Conservation (phyloP, 148 eudicot genomes). For the Vaccinium darrowii region DNA sequence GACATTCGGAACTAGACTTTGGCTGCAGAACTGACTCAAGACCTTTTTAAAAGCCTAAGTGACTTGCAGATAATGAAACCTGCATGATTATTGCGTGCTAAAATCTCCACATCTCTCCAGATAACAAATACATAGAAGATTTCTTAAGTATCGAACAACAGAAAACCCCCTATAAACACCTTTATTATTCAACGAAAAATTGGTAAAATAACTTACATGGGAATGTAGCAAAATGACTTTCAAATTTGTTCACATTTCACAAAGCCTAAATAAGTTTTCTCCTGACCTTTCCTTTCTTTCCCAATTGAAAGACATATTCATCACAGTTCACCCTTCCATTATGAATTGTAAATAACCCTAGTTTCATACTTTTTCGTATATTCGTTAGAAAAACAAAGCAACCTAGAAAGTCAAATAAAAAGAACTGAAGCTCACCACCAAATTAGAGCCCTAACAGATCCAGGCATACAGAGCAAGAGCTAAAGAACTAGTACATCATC, state of each 20-base stretch:
- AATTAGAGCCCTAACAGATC: neutral
- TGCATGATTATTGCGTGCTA: neutral
- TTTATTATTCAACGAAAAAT: neutral
- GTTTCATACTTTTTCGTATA: neutral
- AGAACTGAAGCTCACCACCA: neutral
- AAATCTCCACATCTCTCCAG: neutral
- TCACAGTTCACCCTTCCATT: neutral
- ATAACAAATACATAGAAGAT: neutral
- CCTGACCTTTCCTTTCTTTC: neutral
- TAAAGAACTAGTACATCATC: neutral
- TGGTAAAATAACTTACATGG: neutral
- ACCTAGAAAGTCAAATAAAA: neutral
- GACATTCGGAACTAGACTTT: neutral
- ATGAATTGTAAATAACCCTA: neutral
- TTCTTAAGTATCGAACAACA: neutral
- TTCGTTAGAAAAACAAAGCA: neutral
- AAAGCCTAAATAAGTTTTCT: neutral
- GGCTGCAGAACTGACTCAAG: neutral
- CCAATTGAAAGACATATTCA: neutral
- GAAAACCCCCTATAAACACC: neutral
- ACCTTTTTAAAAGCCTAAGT: neutral
- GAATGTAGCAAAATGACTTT: neutral
- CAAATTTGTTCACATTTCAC: neutral
- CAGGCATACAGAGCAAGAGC: neutral
- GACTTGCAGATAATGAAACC: neutral